phyloP scores from a whole-genome alignment of 371 early-diverging fungal genomes.

The Mucor lusitanicus region DNA sequence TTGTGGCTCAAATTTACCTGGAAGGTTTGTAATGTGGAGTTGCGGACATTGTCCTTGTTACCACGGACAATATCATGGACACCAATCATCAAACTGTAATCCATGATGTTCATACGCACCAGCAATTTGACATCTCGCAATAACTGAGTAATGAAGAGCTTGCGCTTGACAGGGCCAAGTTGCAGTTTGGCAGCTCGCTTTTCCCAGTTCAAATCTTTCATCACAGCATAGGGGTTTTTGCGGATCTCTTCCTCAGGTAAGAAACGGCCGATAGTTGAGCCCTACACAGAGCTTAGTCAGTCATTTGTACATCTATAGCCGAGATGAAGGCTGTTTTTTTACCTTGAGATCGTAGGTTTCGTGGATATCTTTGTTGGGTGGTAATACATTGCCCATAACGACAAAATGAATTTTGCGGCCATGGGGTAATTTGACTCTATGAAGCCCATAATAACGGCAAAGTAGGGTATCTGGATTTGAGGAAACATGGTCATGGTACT shows the following conservation, averaged over 20 bases:
- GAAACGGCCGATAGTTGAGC: slow-evolving; percentile 81
- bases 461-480: slow-evolving; percentile 92
- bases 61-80: slow-evolving; percentile 83
- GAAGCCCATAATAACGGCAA: slow-evolving; percentile 93
- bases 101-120: slow-evolving; percentile 82
- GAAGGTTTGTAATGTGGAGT: slow-evolving; percentile 75
- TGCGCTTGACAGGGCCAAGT: slow-evolving; percentile 81
- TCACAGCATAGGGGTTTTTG: slow-evolving; percentile 76
- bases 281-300: slow-evolving; percentile 6
- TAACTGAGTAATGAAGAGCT: slow-evolving; percentile 79
- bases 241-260: slow-evolving; percentile 72
- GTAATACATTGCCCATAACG: slow-evolving; percentile 95
- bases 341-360: slow-evolving; percentile 91
- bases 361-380: slow-evolving; percentile 93
- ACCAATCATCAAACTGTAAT: slow-evolving; percentile 90
- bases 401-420: slow-evolving; percentile 94
- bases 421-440: slow-evolving; percentile 93
- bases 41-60: slow-evolving; percentile 84
- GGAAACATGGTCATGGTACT: slow-evolving; percentile 88
- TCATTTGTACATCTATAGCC: neutral
- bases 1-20: slow-evolving; percentile 24
- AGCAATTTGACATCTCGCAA: slow-evolving; percentile 74
- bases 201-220: slow-evolving; percentile 95
- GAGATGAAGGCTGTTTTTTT: neutral
- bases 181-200: slow-evolving; percentile 69